These are phyloP conservation scores for Leccinum fallax DNA, from an alignment of 1,284 basidiomycete species.

Conservation along the genomic window DNA sequence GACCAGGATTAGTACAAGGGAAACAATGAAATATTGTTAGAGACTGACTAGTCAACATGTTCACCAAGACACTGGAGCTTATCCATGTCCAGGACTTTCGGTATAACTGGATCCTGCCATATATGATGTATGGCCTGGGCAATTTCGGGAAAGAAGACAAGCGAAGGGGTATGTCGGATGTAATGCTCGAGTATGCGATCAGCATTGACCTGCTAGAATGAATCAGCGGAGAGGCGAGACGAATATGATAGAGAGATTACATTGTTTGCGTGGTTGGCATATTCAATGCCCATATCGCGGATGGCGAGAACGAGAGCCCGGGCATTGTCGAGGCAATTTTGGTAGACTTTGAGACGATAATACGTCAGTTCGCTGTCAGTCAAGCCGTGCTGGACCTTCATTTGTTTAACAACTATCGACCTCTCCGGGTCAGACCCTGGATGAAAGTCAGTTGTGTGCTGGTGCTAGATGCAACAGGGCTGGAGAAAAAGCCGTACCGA, in stretches of 20 bases:
- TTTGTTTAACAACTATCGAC: constrained; percentile 3
- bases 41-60: constrained; percentile 8
- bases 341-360: constrained; percentile 3
- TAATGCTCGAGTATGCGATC: not conserved
- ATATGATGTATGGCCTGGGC: constrained; percentile 2
- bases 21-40: not conserved
- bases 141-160: not conserved
- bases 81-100: not conserved
- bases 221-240: not conserved
- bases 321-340: not conserved
- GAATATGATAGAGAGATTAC: constrained; percentile 1
- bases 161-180: not conserved
- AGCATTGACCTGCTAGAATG: not conserved
- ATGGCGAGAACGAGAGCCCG: constrained; percentile 7
- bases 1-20: not conserved
- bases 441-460: not conserved
- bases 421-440: constrained; percentile 3
- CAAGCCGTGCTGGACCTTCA: constrained; percentile 11
- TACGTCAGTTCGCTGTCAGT: constrained; percentile 1
- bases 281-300: not conserved
- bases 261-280: not conserved
- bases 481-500: not conserved
- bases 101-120: constrained; percentile 8
- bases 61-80: not conserved
- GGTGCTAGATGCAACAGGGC: not conserved